Conservation (phyloP, 192 early-diverging fungal species). For the Coemansia sp. region DNA sequence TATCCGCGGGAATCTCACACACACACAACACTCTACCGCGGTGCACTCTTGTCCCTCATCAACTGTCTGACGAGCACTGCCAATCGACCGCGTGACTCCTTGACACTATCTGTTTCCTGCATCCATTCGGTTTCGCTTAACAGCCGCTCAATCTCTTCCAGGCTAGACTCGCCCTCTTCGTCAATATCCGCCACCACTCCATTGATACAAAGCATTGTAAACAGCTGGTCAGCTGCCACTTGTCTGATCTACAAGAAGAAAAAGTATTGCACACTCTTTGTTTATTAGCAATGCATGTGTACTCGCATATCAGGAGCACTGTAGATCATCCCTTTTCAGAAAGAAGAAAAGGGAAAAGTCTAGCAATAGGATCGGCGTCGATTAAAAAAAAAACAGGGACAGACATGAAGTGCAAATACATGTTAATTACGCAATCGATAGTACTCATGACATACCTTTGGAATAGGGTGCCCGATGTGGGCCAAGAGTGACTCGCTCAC, state of each 20-base stretch:
- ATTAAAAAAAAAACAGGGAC: background rate
- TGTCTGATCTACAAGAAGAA: slow-evolving; percentile 52
- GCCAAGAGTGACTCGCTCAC: slow-evolving; percentile 38
- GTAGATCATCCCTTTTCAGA: slow-evolving; percentile 8
- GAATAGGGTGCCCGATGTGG: slow-evolving; percentile 42
- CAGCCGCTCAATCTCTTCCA: slow-evolving; percentile 35
- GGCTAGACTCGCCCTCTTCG: slow-evolving; percentile 16
- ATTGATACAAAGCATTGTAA: slow-evolving; percentile 45
- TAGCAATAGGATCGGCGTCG: slow-evolving; percentile 7
- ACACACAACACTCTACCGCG: background rate
- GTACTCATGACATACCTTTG: slow-evolving; percentile 26
- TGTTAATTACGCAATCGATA: slow-evolving; percentile 2
- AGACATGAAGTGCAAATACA: background rate
- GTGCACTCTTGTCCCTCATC: background rate
- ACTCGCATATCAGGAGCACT: slow-evolving; percentile 1
- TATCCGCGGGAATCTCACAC: background rate
- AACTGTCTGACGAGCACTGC: slow-evolving; percentile 23
- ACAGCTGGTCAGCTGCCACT: slow-evolving; percentile 49
- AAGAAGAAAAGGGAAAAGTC: slow-evolving; percentile 11
- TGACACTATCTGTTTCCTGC: slow-evolving; percentile 27
- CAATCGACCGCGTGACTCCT: slow-evolving; percentile 26
- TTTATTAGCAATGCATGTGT: slow-evolving; percentile 13
- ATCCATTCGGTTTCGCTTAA: slow-evolving; percentile 45
- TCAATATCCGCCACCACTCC: slow-evolving; percentile 24
- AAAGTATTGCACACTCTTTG: slow-evolving; percentile 3